These are phyloP conservation scores for Pleurotus pulmonarius DNA, from an alignment of 768 basidiomycete species.

Conservation along the genomic window DNA sequence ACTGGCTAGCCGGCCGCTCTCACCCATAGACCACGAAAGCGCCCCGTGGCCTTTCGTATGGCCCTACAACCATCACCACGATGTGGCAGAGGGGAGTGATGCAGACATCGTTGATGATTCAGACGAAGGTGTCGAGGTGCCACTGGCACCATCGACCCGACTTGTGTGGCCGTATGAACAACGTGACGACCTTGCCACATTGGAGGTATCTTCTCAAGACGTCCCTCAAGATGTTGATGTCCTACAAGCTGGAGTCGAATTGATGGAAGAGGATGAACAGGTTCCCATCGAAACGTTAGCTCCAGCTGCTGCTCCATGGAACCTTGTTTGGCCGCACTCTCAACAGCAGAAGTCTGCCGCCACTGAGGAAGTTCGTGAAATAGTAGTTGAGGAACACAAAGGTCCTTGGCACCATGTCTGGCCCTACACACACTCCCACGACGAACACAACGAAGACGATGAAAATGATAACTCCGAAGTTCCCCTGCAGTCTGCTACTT, in stretches of 20 bases:
- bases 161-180: neutral
- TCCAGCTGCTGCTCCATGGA: conserved; percentile 4
- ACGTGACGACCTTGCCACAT: neutral
- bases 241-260: too few relatives aligned
- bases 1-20: conserved; percentile 32
- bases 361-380: neutral
- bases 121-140: neutral
- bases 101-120: neutral
- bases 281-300: too few relatives aligned
- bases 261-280: too few relatives aligned
- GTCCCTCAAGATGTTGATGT: too few relatives aligned
- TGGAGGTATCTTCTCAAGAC: neutral
- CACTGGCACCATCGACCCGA: neutral
- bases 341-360: neutral
- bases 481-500: neutral
- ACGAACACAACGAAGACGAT: neutral
- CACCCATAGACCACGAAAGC: conserved; percentile 32
- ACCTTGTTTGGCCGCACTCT: conserved; percentile 14
- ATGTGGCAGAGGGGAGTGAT: neutral
- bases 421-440: conserved; percentile 1
- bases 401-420: conserved; percentile 16
- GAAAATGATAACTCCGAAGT: neutral
- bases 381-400: neutral
- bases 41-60: conserved; percentile 30
- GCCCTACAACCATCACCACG: conserved; percentile 20